Evolutionary conservation across 2,329 filamentous ascomycete species (phyloP).

Genomic region (Macrophomina phaseolina): DNA sequence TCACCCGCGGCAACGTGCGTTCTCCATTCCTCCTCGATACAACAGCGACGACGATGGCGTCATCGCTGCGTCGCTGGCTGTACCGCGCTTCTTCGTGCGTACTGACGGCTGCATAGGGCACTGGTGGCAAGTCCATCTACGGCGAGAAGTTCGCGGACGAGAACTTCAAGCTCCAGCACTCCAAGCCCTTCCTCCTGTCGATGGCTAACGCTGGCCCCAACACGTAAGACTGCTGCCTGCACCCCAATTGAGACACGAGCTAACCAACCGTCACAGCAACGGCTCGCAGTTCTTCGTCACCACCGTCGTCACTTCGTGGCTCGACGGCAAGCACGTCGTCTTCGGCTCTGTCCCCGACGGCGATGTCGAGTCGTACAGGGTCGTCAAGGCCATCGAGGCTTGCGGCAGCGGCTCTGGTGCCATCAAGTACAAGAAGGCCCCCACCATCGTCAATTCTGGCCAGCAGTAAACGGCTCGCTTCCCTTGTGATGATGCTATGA

Average conservation of each 20-base stretch:
- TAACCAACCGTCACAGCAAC: constrained; percentile 56
- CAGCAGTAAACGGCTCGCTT: constrained; percentile 33
- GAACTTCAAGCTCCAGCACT: constrained; percentile 83
- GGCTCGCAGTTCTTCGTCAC: constrained; percentile 78
- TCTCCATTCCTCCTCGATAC: not conserved
- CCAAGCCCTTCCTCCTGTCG: constrained; percentile 77
- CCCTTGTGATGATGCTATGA: constrained; percentile 20
- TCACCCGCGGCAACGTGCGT: constrained; percentile 88
- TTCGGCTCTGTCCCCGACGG: constrained; percentile 73
- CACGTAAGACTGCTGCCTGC: constrained; percentile 62
- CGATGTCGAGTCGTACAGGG: constrained; percentile 58
- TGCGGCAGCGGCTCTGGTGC: constrained; percentile 61
- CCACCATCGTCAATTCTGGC: constrained; percentile 61
- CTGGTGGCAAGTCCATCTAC: constrained; percentile 92
- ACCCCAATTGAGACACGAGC: constrained; percentile 15
- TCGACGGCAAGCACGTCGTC: constrained; percentile 83
- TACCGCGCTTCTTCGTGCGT: constrained; percentile 26
- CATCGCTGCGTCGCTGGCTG: constrained; percentile 29
- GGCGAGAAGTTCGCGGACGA: constrained; percentile 93
- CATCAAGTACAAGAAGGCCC: constrained; percentile 58
- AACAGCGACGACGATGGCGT: not conserved
- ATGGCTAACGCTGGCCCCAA: constrained; percentile 97
- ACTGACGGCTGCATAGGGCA: constrained; percentile 64
- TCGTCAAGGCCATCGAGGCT: constrained; percentile 66
- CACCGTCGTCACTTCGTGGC: constrained; percentile 69